A percentile compares a stretch with the other conserved stretches of the same genome.
These are phyloP conservation scores for Suillus paluster DNA, from an alignment of 768 basidiomycete species.

Conservation along the genomic window DNA sequence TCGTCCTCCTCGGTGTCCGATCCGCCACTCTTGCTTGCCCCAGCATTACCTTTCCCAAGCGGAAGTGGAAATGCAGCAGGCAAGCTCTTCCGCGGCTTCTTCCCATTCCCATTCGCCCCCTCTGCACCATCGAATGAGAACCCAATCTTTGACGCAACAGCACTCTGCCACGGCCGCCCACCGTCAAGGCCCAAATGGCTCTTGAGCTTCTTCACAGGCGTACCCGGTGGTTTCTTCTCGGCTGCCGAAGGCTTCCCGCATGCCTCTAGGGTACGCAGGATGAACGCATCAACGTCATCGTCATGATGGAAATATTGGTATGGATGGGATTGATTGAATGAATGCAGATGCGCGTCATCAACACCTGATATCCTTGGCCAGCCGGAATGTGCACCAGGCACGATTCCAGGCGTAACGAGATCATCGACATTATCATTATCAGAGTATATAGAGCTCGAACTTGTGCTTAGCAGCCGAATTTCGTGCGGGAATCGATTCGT, in stretches of 20 bases:
- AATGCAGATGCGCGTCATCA: slow-evolving; percentile 38
- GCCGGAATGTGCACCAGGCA: slow-evolving; percentile 56
- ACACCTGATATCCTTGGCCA: slow-evolving; percentile 62
- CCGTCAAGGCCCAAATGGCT: slow-evolving; percentile 54
- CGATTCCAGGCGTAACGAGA: slow-evolving; percentile 70
- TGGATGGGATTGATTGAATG: slow-evolving; percentile 1
- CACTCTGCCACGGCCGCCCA: slow-evolving; percentile 81
- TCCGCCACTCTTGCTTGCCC: slow-evolving; percentile 39
- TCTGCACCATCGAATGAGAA: slow-evolving; percentile 50
- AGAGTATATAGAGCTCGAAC: slow-evolving; percentile 63
- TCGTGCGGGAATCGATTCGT: slow-evolving; percentile 58
- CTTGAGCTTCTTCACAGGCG: slow-evolving; percentile 79
- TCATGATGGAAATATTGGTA: slow-evolving; percentile 27
- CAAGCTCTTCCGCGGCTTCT: slow-evolving; percentile 64
- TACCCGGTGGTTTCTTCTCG: slow-evolving; percentile 73
- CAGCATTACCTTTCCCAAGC: slow-evolving; percentile 35
- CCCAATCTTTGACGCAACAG: slow-evolving; percentile 68
- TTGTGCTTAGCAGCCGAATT: slow-evolving; percentile 52
- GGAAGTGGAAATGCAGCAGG: slow-evolving; percentile 69
- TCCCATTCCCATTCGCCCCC: slow-evolving; percentile 45
- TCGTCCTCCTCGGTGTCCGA: slow-evolving; percentile 68
- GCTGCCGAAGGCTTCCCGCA: slow-evolving; percentile 53
- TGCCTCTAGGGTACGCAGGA: slow-evolving; percentile 66
- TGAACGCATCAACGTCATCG: slow-evolving; percentile 69
- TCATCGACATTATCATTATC: slow-evolving; percentile 55